phyloP scores from a whole-genome alignment of 495 filamentous ascomycete genomes.

The Apiosordaria backusii region DNA sequence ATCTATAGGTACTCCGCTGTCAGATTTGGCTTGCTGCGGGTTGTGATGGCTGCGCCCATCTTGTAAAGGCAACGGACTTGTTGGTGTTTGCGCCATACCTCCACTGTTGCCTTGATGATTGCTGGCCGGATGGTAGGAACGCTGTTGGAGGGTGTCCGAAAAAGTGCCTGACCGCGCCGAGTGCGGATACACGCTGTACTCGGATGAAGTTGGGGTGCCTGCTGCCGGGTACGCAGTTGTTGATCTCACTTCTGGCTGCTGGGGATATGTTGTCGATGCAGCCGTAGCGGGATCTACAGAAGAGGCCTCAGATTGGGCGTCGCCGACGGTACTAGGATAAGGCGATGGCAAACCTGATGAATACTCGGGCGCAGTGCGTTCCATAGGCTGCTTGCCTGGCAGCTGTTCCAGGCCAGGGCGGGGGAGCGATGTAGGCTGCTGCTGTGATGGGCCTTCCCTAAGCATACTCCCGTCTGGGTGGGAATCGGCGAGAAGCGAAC shows the following conservation, averaged over 20 bases:
- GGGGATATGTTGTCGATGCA: constrained; percentile 72
- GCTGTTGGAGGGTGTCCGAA: constrained; percentile 66
- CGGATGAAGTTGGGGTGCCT: constrained; percentile 74
- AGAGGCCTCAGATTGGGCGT: constrained; percentile 73
- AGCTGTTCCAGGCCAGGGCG: constrained; percentile 30
- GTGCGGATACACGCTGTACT: constrained; percentile 77
- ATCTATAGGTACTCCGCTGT: constrained; percentile 98
- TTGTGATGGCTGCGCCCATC: constrained; percentile 69
- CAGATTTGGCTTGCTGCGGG: constrained; percentile 76
- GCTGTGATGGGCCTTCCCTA: constrained; percentile 36
- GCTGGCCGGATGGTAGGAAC: constrained; percentile 68
- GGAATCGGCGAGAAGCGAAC: constrained; percentile 16
- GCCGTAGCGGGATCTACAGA: constrained; percentile 85
- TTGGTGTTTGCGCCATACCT: constrained; percentile 90
- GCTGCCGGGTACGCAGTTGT: constrained; percentile 66
- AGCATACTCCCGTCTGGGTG: constrained; percentile 42
- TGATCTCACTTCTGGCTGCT: constrained; percentile 74
- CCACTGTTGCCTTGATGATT: constrained; percentile 70
- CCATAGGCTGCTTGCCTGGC: constrained; percentile 59
- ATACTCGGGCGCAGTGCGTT: constrained; percentile 87
- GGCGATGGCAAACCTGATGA: constrained; percentile 96
- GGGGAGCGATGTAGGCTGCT: constrained; percentile 26
- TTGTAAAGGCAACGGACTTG: constrained; percentile 89
- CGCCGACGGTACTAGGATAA: constrained; percentile 65
- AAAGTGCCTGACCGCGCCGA: constrained; percentile 72